A percentile compares a stretch with the other conserved stretches of the same genome.
Conservation (phyloP, 768 basidiomycete genomes). For the Termitomyces sp. region DNA sequence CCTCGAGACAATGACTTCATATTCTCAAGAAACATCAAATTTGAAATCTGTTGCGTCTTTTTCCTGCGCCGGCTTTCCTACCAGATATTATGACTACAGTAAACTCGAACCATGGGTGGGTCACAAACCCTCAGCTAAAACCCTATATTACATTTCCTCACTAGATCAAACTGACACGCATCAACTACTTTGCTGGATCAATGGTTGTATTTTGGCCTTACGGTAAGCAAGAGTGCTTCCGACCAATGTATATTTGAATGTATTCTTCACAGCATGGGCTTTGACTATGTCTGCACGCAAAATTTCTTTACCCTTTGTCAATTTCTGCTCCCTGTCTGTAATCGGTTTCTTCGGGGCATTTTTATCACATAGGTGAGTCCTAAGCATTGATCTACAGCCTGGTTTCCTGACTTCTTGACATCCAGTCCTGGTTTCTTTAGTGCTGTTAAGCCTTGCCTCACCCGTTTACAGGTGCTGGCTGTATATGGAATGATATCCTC, state of each 20-base stretch:
- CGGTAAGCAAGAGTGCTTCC: too few relatives aligned
- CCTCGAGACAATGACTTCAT: too few relatives aligned
- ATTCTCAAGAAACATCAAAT: too few relatives aligned
- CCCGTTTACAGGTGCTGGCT: conserved; percentile 5
- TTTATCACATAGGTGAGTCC: conserved; percentile 10
- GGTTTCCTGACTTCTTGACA: background rate
- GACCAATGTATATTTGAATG: background rate
- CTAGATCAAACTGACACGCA: conserved; percentile 9
- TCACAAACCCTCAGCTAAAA: too few relatives aligned
- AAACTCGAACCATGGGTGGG: too few relatives aligned
- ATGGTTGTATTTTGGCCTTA: conserved; percentile 16
- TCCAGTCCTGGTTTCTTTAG: background rate
- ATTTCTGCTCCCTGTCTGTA: background rate
- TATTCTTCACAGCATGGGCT: conserved; percentile 7
- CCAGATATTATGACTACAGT: too few relatives aligned
- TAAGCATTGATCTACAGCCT: too few relatives aligned
- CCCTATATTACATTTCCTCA: too few relatives aligned
- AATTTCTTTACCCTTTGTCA: background rate
- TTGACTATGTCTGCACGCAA: conserved; percentile 12
- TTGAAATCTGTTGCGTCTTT: too few relatives aligned
- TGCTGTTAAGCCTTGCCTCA: background rate
- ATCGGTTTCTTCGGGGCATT: conserved; percentile 11
- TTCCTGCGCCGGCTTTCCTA: too few relatives aligned
- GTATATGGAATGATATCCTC: conserved; percentile 18
- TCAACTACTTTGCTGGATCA: conserved; percentile 7